Percentiles rank a stretch among this genome's conserved stretches.
Evolutionary conservation across 768 basidiomycete species (phyloP).

Genomic region (Collybia mongolica): DNA sequence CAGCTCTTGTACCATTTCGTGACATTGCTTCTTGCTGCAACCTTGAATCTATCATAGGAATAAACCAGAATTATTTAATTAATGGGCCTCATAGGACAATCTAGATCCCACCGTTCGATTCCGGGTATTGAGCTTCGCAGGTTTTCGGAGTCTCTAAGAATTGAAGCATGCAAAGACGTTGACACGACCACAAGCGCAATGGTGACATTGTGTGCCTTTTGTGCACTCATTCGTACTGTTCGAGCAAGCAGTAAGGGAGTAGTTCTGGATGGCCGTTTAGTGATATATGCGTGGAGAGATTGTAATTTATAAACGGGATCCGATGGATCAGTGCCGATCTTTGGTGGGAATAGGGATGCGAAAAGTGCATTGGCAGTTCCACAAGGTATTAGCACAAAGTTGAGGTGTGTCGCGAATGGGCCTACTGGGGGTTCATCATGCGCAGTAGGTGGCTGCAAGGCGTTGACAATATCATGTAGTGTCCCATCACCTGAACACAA

Average conservation of each 20-base stretch:
- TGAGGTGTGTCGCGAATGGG: slow-evolving; percentile 24
- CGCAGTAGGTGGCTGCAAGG: slow-evolving; percentile 32
- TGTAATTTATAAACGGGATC: slow-evolving; percentile 43
- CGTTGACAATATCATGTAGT: slow-evolving; percentile 82
- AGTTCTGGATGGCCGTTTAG: slow-evolving; percentile 21
- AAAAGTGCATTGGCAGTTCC: slow-evolving; percentile 96
- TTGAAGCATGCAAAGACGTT: slow-evolving; percentile 80
- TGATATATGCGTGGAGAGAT: slow-evolving; percentile 54
- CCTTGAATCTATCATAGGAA: slow-evolving; percentile 60
- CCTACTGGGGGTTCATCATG: slow-evolving; percentile 16
- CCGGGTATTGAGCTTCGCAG: slow-evolving; percentile 71
- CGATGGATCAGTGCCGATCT: slow-evolving; percentile 14
- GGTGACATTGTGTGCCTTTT: slow-evolving; percentile 17
- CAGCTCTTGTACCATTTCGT: slow-evolving; percentile 65
- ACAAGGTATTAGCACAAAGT: slow-evolving; percentile 60
- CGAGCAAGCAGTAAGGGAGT: slow-evolving; percentile 54
- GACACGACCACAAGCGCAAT: slow-evolving; percentile 86
- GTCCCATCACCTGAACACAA: slow-evolving; percentile 91
- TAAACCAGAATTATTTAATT: not conserved
- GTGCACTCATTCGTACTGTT: slow-evolving; percentile 25
- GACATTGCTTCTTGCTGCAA: slow-evolving; percentile 78
- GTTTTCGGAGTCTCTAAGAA: slow-evolving; percentile 78
- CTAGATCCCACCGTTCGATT: slow-evolving; percentile 50
- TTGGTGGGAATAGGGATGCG: slow-evolving; percentile 68
- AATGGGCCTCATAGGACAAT: not conserved